phyloP scores from a whole-genome alignment of 371 early-diverging fungal genomes.

The Mucor racemosus region DNA sequence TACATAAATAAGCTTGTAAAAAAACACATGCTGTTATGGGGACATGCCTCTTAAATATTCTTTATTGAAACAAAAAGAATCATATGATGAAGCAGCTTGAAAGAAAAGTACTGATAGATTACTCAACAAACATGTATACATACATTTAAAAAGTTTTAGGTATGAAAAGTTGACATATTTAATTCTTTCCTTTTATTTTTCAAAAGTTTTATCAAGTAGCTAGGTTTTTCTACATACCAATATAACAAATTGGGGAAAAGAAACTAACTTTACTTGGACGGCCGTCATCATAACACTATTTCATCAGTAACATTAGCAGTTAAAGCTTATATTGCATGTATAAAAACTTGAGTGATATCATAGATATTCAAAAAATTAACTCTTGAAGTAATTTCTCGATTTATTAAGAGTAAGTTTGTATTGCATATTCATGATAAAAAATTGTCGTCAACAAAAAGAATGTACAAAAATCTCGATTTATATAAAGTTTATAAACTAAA shows the following conservation, averaged over 20 bases:
- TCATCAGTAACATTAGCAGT: no score
- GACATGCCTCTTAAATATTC: background rate
- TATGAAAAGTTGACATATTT: no score
- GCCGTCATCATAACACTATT: background rate
- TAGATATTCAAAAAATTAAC: background rate
- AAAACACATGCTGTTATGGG: background rate
- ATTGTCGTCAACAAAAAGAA: background rate
- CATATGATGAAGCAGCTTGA: background rate
- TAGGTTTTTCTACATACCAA: background rate
- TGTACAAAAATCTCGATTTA: no score
- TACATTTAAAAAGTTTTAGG: background rate
- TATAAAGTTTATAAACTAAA: background rate
- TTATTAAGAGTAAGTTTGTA: background rate
- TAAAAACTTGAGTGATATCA: background rate
- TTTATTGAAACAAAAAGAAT: background rate
- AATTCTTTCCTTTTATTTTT: background rate
- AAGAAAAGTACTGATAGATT: no score
- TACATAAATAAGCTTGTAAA: no score
- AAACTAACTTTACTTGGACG: background rate
- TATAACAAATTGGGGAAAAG: background rate
- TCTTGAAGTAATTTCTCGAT: background rate
- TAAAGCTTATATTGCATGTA: no score
- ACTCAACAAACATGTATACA: background rate
- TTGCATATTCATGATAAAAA: background rate
- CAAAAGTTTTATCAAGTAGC: no score